Evolutionary conservation across 306 rosid genomes (phyloP).

Genomic region (Cucurbita argyrosperma): DNA sequence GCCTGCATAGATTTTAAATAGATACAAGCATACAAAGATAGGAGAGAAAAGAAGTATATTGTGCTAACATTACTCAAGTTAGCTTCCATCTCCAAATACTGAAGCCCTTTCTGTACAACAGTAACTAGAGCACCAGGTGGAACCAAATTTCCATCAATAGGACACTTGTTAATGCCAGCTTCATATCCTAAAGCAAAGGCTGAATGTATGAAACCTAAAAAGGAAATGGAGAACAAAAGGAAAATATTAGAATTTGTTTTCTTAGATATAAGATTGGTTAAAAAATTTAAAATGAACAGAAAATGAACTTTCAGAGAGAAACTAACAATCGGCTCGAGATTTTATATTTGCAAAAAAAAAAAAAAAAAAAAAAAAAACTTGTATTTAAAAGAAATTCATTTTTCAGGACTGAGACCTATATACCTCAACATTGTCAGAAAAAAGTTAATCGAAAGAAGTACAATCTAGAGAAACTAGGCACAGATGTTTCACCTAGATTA

Average conservation of each 20-base stretch:
- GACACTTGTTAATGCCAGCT: conserved; percentile 70
- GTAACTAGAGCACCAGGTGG: conserved; percentile 80
- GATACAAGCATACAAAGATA: neutral
- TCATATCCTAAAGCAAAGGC: conserved; percentile 94
- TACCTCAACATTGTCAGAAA: neutral
- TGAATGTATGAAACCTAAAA: conserved; percentile 80
- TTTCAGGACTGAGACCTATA: neutral
- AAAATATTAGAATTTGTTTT: neutral
- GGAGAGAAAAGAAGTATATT: conserved; percentile 10
- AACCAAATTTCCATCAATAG: conserved; percentile 82
- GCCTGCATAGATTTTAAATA: conserved; percentile 4
- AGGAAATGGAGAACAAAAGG: neutral
- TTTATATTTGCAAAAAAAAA: neutral
- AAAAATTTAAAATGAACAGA: neutral
- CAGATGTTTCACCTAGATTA: neutral
- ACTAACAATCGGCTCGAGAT: neutral
- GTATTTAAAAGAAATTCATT: neutral
- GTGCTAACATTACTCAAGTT: conserved; percentile 89
- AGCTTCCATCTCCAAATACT: conserved; percentile 97
- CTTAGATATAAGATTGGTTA: neutral
- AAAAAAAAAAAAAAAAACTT: neutral
- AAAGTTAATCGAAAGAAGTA: neutral
- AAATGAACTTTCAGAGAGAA: neutral
- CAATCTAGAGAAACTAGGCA: neutral
- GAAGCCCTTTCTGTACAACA: conserved; percentile 87